Evolutionary conservation across 768 basidiomycete genomes (phyloP).

Genomic region (Kwoniella pini): DNA sequence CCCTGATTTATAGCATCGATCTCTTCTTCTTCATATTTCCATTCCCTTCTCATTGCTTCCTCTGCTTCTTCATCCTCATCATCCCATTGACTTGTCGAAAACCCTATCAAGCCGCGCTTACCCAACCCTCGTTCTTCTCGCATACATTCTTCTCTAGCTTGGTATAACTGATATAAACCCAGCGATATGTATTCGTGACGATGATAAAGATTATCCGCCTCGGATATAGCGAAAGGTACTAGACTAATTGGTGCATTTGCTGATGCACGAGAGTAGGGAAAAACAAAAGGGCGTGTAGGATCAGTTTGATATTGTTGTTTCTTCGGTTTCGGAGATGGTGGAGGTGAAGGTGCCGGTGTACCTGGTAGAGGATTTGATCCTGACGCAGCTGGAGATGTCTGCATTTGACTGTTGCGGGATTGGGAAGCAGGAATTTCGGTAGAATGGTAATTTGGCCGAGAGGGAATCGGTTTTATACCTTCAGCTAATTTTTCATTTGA

Average conservation of each 20-base stretch:
- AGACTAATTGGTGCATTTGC: constrained; percentile 63
- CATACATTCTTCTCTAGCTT: constrained; percentile 92
- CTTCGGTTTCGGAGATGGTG: constrained; percentile 74
- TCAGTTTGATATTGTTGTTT: constrained; percentile 99
- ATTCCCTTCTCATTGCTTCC: constrained; percentile 42
- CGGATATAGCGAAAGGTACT: constrained; percentile 95
- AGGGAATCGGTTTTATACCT: constrained; percentile 87
- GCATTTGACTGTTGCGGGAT: constrained; percentile 7
- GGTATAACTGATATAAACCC: constrained; percentile 90
- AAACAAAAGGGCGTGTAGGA: constrained; percentile 86
- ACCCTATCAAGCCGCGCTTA: constrained; percentile 48
- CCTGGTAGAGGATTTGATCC: constrained; percentile 58
- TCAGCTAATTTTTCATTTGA: constrained; percentile 70
- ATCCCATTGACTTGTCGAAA: constrained; percentile 25
- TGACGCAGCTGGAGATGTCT: constrained; percentile 12
- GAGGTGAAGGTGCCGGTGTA: constrained; percentile 79
- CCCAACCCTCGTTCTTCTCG: constrained; percentile 88
- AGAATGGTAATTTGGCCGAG: constrained; percentile 91
- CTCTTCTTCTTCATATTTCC: constrained; percentile 62
- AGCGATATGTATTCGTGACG: constrained; percentile 88
- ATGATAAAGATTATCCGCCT: constrained; percentile 86
- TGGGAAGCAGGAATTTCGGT: constrained; percentile 35
- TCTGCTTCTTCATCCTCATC: constrained; percentile 48
- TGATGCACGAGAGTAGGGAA: constrained; percentile 80
- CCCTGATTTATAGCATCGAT: constrained; percentile 58